These are phyloP conservation scores for Hypoxylon sp. DNA, from an alignment of 2,329 filamentous ascomycete species.

Conservation along the genomic window DNA sequence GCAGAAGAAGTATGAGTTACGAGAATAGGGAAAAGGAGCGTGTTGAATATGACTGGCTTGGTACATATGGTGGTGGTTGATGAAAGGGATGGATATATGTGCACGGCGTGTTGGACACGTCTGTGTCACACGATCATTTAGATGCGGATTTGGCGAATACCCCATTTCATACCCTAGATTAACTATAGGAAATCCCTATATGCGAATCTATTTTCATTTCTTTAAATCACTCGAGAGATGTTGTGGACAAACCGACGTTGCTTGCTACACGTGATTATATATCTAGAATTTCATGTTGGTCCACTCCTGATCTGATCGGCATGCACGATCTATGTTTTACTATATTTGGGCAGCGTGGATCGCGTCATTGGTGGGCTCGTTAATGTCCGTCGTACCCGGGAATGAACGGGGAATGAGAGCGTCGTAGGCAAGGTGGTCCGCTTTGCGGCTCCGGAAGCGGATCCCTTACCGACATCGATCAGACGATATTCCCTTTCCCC, in stretches of 20 bases:
- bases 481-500: slow-evolving; percentile 12
- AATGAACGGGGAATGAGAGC: slow-evolving; percentile 11
- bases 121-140: slow-evolving; percentile 32
- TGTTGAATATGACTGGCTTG: slow-evolving; percentile 6
- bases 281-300: not conserved
- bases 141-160: slow-evolving; percentile 36
- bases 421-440: not conserved
- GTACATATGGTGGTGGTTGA: slow-evolving; percentile 8
- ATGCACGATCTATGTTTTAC: slow-evolving; percentile 11
- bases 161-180: slow-evolving; percentile 28
- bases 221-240: not conserved
- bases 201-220: slow-evolving; percentile 17
- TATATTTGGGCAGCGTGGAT: slow-evolving; percentile 13
- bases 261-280: slow-evolving; percentile 2
- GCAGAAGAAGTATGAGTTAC: not conserved
- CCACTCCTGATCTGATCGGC: slow-evolving; percentile 8
- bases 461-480: slow-evolving; percentile 7
- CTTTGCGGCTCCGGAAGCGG: slow-evolving; percentile 18
- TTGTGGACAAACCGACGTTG: not conserved
- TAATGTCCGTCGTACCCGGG: slow-evolving; percentile 6
- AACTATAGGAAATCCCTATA: slow-evolving; percentile 28
- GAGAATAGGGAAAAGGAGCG: slow-evolving; percentile 2
- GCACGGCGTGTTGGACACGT: slow-evolving; percentile 10
- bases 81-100: slow-evolving; percentile 19
- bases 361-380: not conserved